Conservation (phyloP, 148 eudicot genomes). For the Oxyria digyna region DNA sequence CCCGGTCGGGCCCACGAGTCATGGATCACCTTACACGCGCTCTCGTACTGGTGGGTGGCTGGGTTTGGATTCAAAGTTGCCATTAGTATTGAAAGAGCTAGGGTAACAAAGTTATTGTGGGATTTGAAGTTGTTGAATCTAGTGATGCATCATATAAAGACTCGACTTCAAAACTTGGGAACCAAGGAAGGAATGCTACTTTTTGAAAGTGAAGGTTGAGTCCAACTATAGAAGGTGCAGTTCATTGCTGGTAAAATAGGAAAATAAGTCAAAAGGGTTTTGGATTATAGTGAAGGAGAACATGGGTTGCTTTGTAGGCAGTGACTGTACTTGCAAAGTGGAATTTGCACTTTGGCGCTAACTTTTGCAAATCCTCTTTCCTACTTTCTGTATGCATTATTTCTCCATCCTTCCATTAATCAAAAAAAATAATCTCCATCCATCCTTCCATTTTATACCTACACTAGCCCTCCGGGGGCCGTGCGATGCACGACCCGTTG, state of each 20-base stretch:
- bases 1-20: constrained; percentile 24
- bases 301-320: constrained; percentile 4
- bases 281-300: constrained; percentile 5
- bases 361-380: not conserved
- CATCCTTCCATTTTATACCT: too few species aligned
- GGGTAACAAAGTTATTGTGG: not conserved
- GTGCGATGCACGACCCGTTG: too few species aligned
- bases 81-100: not conserved
- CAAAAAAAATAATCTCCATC: too few species aligned
- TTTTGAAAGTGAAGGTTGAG: not conserved
- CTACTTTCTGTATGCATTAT: not conserved
- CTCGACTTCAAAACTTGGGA: not conserved
- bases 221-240: not conserved
- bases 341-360: not conserved
- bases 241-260: not conserved
- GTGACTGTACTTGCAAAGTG: not conserved
- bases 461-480: too few species aligned
- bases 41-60: constrained; percentile 17
- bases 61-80: not conserved
- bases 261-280: not conserved
- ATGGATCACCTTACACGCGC: constrained; percentile 45
- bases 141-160: not conserved
- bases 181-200: not conserved
- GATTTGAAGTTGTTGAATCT: not conserved
- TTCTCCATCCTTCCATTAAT: not conserved